Base-by-base conservation (phyloP, 1,284 basidiomycete genomes). In the Marasmius sp. region DNA sequence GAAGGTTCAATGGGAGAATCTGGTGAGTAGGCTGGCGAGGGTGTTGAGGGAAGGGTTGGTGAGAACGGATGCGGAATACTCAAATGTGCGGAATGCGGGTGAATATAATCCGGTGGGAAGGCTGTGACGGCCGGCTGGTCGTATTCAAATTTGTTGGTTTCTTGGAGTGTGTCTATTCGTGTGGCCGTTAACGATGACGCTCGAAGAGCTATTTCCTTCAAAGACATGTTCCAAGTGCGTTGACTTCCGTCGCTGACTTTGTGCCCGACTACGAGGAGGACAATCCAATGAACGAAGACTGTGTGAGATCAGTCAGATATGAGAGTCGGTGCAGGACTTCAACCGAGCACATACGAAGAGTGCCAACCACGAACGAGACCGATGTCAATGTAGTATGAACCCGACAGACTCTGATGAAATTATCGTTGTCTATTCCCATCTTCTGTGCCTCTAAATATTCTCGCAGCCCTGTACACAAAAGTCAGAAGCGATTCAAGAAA, bases 141-240 rank as follows among this genome's bases (percentile, higher is more conserved):
- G 52, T 54, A 54, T 54, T 54, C 52, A n/a, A 54, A 54, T n/a
- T 54, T 54, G 33, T 33, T 33, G 8, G 16, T 20, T 47, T 47
- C 45, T 7, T 10, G 16, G 16, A 16, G 12, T 34, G 16, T 18
- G 16, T n/a, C 27, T 16, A 14, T 37, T 37, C 34, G 52, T 11
- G 52, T 37, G 16, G 12, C 33, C 8, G 52, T 38, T 11, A 37
- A n/a, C n/a, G 52, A 38, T 11, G 48, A 27, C 6, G 16, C 52
- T 54, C 52, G 27, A 10, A 54, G 34, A 18, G 52, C 52, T 36
- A 54, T 16, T 36, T 54, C 52, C 38, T 54, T 54, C 20, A 54
- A 36, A 54, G 52, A 54, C 52, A 54, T 54, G 20, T 36, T 54
- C 52, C 52, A 54, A 6, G 52, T 54, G 12, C 52, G 33, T n/a